These are phyloP conservation scores for Metschnikowia continentalis DNA, from an alignment of 805 yeast species.

Conservation along the genomic window DNA sequence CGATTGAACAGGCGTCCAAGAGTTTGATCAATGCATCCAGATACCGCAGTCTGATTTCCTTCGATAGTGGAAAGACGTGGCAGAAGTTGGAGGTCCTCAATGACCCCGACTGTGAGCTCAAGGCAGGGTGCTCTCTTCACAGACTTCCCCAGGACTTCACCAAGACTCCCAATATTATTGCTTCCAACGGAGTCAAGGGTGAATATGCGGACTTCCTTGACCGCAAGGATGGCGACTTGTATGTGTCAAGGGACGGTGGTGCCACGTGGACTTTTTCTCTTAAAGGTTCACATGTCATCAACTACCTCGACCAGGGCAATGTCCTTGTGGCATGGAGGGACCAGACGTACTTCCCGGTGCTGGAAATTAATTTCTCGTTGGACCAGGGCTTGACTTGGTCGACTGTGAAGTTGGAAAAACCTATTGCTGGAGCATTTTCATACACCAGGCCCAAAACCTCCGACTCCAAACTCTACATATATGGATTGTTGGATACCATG, in stretches of 20 bases:
- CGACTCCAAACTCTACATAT: slow-evolving; percentile 51
- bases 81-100: slow-evolving; percentile 40
- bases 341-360: background rate
- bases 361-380: slow-evolving; percentile 45
- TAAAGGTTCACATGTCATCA: slow-evolving; percentile 49
- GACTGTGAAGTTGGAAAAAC: slow-evolving; percentile 53
- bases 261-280: slow-evolving; percentile 58
- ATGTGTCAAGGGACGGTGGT: slow-evolving; percentile 74
- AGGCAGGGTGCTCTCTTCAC: slow-evolving; percentile 49
- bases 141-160: slow-evolving; percentile 13
- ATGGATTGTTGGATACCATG: slow-evolving; percentile 33
- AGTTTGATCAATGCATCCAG: slow-evolving; percentile 4
- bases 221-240: slow-evolving; percentile 38
- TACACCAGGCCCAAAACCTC: slow-evolving; percentile 31
- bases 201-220: slow-evolving; percentile 14
- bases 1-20: slow-evolving; percentile 31
- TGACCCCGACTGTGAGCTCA: slow-evolving; percentile 41
- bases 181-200: slow-evolving; percentile 34
- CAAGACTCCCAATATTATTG: slow-evolving; percentile 46
- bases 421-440: slow-evolving; percentile 47
- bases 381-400: slow-evolving; percentile 75
- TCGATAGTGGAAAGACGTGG: slow-evolving; percentile 57
- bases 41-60: slow-evolving; percentile 30
- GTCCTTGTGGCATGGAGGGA: slow-evolving; percentile 38
- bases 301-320: slow-evolving; percentile 78